Conservation (phyloP, 2,329 filamentous ascomycete species). For the Daldinia sp. region DNA sequence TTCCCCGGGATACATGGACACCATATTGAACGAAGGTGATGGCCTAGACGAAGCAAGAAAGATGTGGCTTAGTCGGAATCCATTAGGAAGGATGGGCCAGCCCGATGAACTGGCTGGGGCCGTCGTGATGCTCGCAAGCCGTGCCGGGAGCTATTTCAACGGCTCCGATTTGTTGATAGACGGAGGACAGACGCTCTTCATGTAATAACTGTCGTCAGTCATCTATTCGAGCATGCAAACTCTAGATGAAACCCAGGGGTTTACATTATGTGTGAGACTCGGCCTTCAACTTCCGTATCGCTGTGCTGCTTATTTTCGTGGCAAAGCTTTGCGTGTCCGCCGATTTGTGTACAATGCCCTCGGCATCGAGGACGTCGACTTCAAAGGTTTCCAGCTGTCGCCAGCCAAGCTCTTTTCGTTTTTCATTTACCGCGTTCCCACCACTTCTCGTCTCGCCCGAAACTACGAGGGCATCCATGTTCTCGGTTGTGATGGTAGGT, state of each 20-base stretch:
- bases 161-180: constrained; percentile 75
- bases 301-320: constrained; percentile 91
- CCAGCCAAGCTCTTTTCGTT: constrained; percentile 82
- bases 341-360: constrained; percentile 62
- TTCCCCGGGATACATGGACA: constrained; percentile 82
- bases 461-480: constrained; percentile 83
- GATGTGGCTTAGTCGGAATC: constrained; percentile 70
- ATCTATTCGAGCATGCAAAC: constrained; percentile 1
- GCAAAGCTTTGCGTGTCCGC: constrained; percentile 73
- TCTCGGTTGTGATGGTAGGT: constrained; percentile 85
- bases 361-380: constrained; percentile 85
- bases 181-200: constrained; percentile 60
- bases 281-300: constrained; percentile 70
- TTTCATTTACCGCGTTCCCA: constrained; percentile 87
- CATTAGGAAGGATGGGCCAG: constrained; percentile 73
- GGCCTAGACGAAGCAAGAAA: constrained; percentile 65
- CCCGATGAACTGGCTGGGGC: constrained; percentile 73
- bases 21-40: constrained; percentile 75
- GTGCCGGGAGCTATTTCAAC: constrained; percentile 75
- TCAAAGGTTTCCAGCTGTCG: constrained; percentile 81
- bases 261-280: constrained; percentile 39
- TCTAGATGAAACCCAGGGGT: constrained; percentile 7
- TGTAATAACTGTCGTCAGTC: constrained; percentile 36
- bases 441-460: constrained; percentile 89
- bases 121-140: constrained; percentile 70